Percentiles rank a stretch among this genome's conserved stretches.
Evolutionary conservation across 106 monocot genomes (phyloP).

Genomic region (Posidonia australis): DNA sequence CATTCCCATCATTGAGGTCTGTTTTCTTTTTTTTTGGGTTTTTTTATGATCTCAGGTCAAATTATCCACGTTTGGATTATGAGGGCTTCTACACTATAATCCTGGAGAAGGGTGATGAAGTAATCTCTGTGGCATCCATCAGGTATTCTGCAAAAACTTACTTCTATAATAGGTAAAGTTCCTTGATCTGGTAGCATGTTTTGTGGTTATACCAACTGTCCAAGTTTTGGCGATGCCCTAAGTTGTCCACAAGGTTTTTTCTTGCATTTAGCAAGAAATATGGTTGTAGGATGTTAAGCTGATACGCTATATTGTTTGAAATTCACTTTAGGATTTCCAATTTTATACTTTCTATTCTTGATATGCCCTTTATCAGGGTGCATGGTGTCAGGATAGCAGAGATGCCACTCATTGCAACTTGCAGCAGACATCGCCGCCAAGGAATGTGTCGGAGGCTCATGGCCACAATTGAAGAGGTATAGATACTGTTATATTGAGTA

Average conservation of each 20-base stretch:
- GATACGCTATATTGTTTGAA: not conserved
- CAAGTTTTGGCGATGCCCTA: too few species aligned
- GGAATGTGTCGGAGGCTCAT: slow-evolving; percentile 62
- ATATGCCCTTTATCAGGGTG: slow-evolving; percentile 20
- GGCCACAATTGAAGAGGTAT: slow-evolving; percentile 52
- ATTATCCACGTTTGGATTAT: slow-evolving; percentile 72
- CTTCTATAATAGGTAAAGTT: not conserved
- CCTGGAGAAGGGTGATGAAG: slow-evolving; percentile 71
- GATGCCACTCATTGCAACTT: slow-evolving; percentile 63
- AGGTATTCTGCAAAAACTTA: slow-evolving; percentile 31
- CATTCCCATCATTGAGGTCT: not conserved
- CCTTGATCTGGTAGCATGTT: too few species aligned
- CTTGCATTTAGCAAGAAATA: not conserved
- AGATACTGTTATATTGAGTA: too few species aligned
- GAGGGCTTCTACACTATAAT: slow-evolving; percentile 66
- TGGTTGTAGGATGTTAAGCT: not conserved
- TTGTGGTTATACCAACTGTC: too few species aligned
- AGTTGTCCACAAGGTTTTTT: not conserved
- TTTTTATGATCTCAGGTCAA: slow-evolving; percentile 39
- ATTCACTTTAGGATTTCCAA: too few species aligned
- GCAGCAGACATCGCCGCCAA: slow-evolving; percentile 46
- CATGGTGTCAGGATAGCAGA: slow-evolving; percentile 56
- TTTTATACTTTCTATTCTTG: too few species aligned
- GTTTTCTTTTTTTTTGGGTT: not conserved
- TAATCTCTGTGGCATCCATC: slow-evolving; percentile 67